Evolutionary conservation across 2,329 filamentous ascomycete species (phyloP).

Genomic region (Epichloe amarillans): DNA sequence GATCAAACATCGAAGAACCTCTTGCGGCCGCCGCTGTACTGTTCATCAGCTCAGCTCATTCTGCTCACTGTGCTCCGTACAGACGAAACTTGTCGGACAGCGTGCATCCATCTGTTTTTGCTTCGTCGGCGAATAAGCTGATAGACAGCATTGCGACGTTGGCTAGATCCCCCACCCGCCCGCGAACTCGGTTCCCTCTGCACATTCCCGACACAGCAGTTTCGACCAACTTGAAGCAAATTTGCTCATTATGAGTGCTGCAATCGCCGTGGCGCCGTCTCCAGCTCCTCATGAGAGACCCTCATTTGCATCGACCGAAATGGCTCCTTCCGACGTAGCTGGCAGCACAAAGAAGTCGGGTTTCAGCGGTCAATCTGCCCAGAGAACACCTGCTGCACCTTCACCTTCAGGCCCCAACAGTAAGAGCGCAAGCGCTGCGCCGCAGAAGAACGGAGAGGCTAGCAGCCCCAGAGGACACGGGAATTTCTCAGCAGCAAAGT

Average conservation of each 20-base stretch:
- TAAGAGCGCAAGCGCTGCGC: constrained; percentile 25
- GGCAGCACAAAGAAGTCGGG: constrained; percentile 1
- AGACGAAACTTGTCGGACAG: background rate
- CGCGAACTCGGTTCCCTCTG: background rate
- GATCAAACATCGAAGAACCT: no score
- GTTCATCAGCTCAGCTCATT: background rate
- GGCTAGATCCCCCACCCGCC: background rate
- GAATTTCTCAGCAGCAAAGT: constrained; percentile 29
- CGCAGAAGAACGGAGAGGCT: constrained; percentile 37
- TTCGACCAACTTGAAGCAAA: background rate
- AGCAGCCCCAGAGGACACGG: constrained; percentile 36
- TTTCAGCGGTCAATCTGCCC: constrained; percentile 28
- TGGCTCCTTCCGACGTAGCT: constrained; percentile 10
- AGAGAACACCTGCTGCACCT: constrained; percentile 22
- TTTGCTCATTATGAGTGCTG: constrained; percentile 46
- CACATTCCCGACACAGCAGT: background rate
- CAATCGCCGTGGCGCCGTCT: constrained; percentile 55
- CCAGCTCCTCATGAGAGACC: constrained; percentile 53
- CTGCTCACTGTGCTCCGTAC: background rate
- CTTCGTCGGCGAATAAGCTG: background rate
- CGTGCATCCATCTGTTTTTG: background rate
- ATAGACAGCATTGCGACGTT: background rate
- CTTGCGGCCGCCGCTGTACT: background rate
- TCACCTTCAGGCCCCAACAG: constrained; percentile 13
- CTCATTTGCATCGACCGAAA: constrained; percentile 36